Evolutionary conservation across 1,139 yeast species (phyloP).

Genomic region (Suhomyces maxii): DNA sequence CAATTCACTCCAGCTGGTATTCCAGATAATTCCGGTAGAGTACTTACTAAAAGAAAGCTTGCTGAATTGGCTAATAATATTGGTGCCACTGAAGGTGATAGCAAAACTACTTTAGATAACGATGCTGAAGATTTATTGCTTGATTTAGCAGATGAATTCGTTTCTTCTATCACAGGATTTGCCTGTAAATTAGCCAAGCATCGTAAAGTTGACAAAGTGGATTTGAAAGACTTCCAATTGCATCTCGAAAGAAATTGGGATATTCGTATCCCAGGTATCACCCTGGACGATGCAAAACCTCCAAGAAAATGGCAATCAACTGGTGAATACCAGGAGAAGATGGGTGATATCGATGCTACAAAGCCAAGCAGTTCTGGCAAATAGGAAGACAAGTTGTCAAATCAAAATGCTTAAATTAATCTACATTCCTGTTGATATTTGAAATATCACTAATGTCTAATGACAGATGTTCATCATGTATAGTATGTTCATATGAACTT

Average conservation of each 20-base stretch:
- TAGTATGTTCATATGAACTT: background rate
- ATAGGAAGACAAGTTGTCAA: background rate
- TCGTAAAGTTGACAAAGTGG: slow-evolving; percentile 82
- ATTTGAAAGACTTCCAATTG: slow-evolving; percentile 84
- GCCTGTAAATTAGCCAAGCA: slow-evolving; percentile 95
- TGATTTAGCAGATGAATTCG: slow-evolving; percentile 95
- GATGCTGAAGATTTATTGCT: slow-evolving; percentile 90
- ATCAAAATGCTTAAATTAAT: background rate
- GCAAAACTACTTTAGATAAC: slow-evolving; percentile 88
- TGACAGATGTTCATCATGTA: background rate
- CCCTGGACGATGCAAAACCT: slow-evolving; percentile 85
- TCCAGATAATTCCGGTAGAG: slow-evolving; percentile 67
- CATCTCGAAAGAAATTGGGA: slow-evolving; percentile 96
- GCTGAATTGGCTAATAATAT: slow-evolving; percentile 82
- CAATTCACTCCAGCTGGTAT: slow-evolving; percentile 34
- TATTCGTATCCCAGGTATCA: slow-evolving; percentile 87
- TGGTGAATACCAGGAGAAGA: slow-evolving; percentile 46
- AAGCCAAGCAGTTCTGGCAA: slow-evolving; percentile 9
- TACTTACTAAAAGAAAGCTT: slow-evolving; percentile 83
- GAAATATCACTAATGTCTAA: background rate
- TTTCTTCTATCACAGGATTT: slow-evolving; percentile 83
- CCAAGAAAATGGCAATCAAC: slow-evolving; percentile 82
- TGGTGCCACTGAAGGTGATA: slow-evolving; percentile 82
- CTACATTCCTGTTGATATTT: background rate
- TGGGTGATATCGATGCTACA: slow-evolving; percentile 10